Percentiles rank a stretch among this genome's conserved stretches.
Conservation (phyloP, 257 asterid species). For the Gynochthodes officinalis region DNA sequence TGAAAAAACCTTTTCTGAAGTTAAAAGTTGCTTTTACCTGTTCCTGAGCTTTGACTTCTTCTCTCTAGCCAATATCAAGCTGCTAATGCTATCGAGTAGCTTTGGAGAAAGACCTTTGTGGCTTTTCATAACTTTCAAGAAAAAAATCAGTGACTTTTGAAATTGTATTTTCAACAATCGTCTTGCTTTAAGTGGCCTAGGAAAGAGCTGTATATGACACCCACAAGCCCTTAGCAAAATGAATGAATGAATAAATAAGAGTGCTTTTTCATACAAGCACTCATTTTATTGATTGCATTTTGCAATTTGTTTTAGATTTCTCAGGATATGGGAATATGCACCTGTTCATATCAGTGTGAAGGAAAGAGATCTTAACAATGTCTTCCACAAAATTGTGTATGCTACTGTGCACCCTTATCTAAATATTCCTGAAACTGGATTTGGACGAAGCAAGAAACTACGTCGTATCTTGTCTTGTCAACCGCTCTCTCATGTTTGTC, state of each 20-base stretch:
- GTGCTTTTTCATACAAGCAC: neutral
- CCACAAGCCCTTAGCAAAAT: neutral
- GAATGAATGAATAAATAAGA: neutral
- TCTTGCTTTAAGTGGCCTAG: neutral
- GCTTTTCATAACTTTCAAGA: neutral
- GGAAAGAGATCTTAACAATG: constrained; percentile 73
- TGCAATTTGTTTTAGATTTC: constrained; percentile 51
- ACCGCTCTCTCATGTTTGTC: constrained; percentile 58
- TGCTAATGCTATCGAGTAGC: neutral
- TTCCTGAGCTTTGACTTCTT: no score
- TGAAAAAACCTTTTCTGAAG: no score
- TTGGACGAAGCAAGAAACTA: constrained; percentile 67
- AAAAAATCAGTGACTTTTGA: neutral
- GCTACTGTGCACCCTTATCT: constrained; percentile 89
- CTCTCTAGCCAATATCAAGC: neutral
- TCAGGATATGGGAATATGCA: constrained; percentile 74
- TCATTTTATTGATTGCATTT: neutral
- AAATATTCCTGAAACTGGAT: constrained; percentile 82
- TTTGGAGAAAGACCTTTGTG: no score
- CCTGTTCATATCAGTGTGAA: constrained; percentile 82
- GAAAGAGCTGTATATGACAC: neutral
- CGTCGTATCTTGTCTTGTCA: constrained; percentile 54
- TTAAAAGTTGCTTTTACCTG: no score
- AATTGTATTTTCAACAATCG: neutral
- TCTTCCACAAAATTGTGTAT: constrained; percentile 67